Evolutionary conservation across 2,329 filamentous ascomycete genomes (phyloP).

Genomic region (Thermomyces lanuginosus): DNA sequence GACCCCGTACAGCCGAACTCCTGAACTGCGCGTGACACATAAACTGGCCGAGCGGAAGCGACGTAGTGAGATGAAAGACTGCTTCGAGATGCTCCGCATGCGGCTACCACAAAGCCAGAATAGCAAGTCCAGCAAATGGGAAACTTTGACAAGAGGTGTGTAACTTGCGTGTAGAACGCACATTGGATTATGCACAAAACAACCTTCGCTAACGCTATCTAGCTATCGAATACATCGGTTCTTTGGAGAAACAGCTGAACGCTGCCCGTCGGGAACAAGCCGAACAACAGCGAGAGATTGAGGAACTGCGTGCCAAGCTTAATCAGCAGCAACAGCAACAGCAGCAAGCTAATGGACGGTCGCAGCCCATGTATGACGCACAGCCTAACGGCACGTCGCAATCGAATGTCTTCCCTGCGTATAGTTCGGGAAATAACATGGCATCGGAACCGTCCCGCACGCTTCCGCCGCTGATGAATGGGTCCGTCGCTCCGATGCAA

Average conservation of each 20-base stretch:
- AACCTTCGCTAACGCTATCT: conserved; percentile 2
- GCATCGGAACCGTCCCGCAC: conserved; percentile 30
- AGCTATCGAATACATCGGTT: conserved; percentile 34
- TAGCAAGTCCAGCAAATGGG: conserved; percentile 38
- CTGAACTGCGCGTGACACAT: conserved; percentile 34
- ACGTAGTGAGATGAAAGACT: conserved; percentile 37
- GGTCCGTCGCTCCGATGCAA: conserved; percentile 31
- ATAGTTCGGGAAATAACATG: conserved; percentile 14
- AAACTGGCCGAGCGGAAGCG: conserved; percentile 36
- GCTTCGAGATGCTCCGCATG: conserved; percentile 31
- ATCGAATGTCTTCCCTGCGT: conserved; percentile 15
- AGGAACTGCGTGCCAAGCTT: conserved; percentile 25
- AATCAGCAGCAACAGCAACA: conserved; percentile 17
- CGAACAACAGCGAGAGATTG: conserved; percentile 19
- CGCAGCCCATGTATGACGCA: conserved; percentile 17
- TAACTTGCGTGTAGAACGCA: neutral
- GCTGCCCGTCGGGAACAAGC: conserved; percentile 24
- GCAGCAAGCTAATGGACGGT: conserved; percentile 17
- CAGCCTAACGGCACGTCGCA: conserved; percentile 21
- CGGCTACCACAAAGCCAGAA: conserved; percentile 31
- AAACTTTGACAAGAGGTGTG: conserved; percentile 32
- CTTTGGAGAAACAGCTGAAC: conserved; percentile 26
- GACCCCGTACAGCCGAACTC: conserved; percentile 34
- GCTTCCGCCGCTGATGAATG: conserved; percentile 32
- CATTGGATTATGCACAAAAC: too few species aligned